phyloP scores from a whole-genome alignment of 2,329 filamentous ascomycete species.

The Cladobotryum mycophilum region DNA sequence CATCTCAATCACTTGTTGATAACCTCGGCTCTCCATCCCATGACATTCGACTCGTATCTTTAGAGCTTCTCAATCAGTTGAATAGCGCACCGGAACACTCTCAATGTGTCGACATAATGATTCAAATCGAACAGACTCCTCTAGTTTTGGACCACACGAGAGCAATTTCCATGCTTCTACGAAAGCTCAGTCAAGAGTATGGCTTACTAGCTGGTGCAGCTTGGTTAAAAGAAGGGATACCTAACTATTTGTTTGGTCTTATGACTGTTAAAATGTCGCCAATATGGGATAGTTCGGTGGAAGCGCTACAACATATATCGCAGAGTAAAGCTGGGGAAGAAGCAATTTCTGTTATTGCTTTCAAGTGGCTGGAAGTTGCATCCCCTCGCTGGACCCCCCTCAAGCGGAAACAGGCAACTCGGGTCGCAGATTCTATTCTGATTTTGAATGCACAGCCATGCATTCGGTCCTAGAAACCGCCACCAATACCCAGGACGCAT shows the following conservation, averaged over 20 bases:
- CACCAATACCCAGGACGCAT: constrained; percentile 44
- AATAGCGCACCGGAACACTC: constrained; percentile 21
- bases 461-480: constrained; percentile 50
- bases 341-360: constrained; percentile 62
- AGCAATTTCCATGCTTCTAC: constrained; percentile 76
- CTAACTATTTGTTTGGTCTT: constrained; percentile 81
- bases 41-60: constrained; percentile 62
- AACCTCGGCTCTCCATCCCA: constrained; percentile 74
- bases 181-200: constrained; percentile 66
- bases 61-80: constrained; percentile 64
- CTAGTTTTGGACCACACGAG: constrained; percentile 71
- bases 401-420: constrained; percentile 27
- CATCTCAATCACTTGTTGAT: constrained; percentile 59
- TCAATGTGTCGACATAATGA: constrained; percentile 47
- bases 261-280: constrained; percentile 79
- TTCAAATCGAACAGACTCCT: constrained; percentile 73
- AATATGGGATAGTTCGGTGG: constrained; percentile 78
- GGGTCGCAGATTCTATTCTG: constrained; percentile 45
- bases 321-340: constrained; percentile 67
- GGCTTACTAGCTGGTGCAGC: constrained; percentile 49
- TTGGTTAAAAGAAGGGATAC: constrained; percentile 66
- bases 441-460: constrained; percentile 82
- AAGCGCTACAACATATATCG: constrained; percentile 68
- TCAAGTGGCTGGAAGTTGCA: constrained; percentile 66
- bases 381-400: constrained; percentile 49